Base-by-base conservation (phyloP, 305 asterid genomes). In the Stenogyne calaminthoides region DNA sequence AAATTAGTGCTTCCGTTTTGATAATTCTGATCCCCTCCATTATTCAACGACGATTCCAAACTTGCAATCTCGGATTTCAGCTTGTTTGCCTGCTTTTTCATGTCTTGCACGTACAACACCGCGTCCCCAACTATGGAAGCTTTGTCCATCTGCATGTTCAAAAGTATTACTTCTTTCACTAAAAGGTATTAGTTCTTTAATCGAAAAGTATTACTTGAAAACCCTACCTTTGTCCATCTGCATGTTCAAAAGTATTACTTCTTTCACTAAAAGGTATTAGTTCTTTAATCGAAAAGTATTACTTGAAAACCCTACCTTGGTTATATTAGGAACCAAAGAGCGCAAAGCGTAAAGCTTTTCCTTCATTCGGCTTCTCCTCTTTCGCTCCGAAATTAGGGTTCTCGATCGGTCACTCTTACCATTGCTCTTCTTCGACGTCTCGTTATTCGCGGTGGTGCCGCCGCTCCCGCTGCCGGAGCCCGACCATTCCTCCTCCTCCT, bases 91-190 rank as follows among this genome's bases (percentile, higher is more conserved):
- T 85, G 87, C 82, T 15, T 77, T 84, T 94, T 96, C 78, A 94
- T 69, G 3, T 84, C 91, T 84, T 89, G 93, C 19, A 94, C 81
- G 29, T 94, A 91, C 34, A 54, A 51, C 65, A 86, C 88, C 0
- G 97, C 95, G 69, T 94, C 97, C 14, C 91, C 98, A 7, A 91
- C 84, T 34, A 93, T 93, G 6, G 98, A 93, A 57, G 98, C 98
- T 78, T 88, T 91, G 55, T 93, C 97, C 97, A 93, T 91, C 97
- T 93, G 72, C 77, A 55, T 55, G 4, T 10, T 20, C 60, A 0
- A 32, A 32, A 32, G 36, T 32, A 32, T 32, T 32, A 32, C 3
- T 32, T 32, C 36, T 32, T 32, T 2, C 36, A 32, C 4, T 32
- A 0, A 32, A 32, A 5, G 7, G 36, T 32, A 32, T 32, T 32